Conservation (phyloP, 1,284 basidiomycete genomes). For the Waitea zeae region DNA sequence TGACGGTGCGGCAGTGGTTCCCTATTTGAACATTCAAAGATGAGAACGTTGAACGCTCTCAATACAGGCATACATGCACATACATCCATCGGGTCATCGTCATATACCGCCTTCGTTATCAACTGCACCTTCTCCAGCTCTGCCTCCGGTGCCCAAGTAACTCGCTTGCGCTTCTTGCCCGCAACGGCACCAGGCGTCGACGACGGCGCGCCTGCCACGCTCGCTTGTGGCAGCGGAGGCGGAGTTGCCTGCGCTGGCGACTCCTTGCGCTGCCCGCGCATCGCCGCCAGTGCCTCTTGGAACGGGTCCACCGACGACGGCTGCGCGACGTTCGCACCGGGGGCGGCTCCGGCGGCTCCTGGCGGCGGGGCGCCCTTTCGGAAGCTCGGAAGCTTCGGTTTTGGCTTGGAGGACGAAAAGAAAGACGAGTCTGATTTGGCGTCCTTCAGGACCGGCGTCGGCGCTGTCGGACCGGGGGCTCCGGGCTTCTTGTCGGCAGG, state of each 20-base stretch:
- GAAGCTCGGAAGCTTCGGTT: slow-evolving; percentile 63
- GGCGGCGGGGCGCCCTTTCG: slow-evolving; percentile 52
- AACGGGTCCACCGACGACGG: slow-evolving; percentile 64
- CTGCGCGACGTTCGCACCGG: slow-evolving; percentile 48
- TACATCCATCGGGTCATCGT: slow-evolving; percentile 70
- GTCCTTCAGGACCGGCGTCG: slow-evolving; percentile 34
- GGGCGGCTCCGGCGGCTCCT: too few relatives aligned
- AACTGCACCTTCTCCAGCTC: slow-evolving; percentile 53
- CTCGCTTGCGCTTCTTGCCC: slow-evolving; percentile 47
- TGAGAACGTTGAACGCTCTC: slow-evolving; percentile 45
- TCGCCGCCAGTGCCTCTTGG: slow-evolving; percentile 59
- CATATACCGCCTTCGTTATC: slow-evolving; percentile 72
- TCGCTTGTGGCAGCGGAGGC: too few relatives aligned
- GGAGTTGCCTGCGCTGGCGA: slow-evolving; percentile 28
- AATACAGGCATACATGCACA: too few relatives aligned
- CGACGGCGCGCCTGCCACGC: too few relatives aligned
- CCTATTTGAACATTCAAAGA: slow-evolving; percentile 27
- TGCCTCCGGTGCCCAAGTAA: slow-evolving; percentile 59
- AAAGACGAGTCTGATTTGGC: slow-evolving; percentile 71
- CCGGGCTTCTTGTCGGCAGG: too few relatives aligned
- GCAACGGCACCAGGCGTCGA: slow-evolving; percentile 12
- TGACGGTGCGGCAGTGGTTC: background rate
- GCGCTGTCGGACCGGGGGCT: too few relatives aligned
- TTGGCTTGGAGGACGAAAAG: slow-evolving; percentile 70
- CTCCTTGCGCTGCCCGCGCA: slow-evolving; percentile 39